Conservation (phyloP, 2,329 filamentous ascomycete genomes). For the Arthrobotrys conoides region DNA sequence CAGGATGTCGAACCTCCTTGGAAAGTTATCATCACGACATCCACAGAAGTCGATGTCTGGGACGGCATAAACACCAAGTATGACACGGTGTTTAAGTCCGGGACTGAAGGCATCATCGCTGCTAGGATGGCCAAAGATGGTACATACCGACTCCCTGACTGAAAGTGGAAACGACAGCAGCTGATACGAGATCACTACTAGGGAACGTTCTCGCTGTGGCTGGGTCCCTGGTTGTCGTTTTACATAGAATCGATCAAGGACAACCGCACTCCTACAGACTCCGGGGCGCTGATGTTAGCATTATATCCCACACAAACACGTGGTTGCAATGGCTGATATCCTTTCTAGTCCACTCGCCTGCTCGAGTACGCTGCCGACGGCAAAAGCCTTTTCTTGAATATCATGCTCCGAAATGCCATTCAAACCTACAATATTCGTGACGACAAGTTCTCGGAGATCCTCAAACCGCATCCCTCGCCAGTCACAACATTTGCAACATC, state of each 20-base stretch:
- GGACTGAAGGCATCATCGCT: constrained; percentile 63
- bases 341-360: constrained; percentile 58
- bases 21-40: constrained; percentile 64
- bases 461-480: constrained; percentile 63
- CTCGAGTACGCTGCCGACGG: constrained; percentile 64
- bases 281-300: constrained; percentile 63
- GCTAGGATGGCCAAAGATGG: constrained; percentile 63
- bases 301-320: not conserved
- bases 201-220: constrained; percentile 64
- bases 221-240: constrained; percentile 63
- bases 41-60: constrained; percentile 63
- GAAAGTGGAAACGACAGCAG: not conserved
- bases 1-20: constrained; percentile 55
- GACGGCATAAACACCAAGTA: constrained; percentile 59
- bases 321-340: constrained; percentile 22
- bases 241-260: constrained; percentile 63
- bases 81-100: constrained; percentile 64
- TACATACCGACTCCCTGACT: not conserved
- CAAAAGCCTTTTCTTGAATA: constrained; percentile 63
- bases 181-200: constrained; percentile 1
- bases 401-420: constrained; percentile 63
- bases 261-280: constrained; percentile 64
- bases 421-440: constrained; percentile 64
- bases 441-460: constrained; percentile 62
- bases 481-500: constrained; percentile 63